A percentile compares a stretch with the other conserved stretches of the same genome.
Evolutionary conservation across 2,329 filamentous ascomycete species (phyloP).

Genomic region (Erysiphe neolycopersici): DNA sequence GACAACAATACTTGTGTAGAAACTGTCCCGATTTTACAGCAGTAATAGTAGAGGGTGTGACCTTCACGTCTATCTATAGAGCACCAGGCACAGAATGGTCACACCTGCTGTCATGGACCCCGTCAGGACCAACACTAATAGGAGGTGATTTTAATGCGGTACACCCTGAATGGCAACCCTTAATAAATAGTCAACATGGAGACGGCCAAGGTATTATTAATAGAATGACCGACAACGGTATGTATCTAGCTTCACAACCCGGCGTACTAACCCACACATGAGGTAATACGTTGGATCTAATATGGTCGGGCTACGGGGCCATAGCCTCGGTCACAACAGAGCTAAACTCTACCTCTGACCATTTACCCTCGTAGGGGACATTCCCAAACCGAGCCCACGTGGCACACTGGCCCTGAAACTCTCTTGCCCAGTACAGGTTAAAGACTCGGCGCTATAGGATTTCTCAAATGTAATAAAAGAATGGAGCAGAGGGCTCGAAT

Average conservation of each 20-base stretch:
- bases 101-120: no score
- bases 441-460: background rate
- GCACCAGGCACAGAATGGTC: background rate
- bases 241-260: background rate
- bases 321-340: background rate
- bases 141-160: no score
- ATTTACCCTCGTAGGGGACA: background rate
- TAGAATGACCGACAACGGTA: background rate
- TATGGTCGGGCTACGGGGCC: no score
- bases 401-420: background rate
- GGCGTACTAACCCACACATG: background rate
- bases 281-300: background rate
- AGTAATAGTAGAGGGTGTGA: background rate
- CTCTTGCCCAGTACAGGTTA: background rate
- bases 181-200: no score
- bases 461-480: background rate
- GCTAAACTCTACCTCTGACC: background rate
- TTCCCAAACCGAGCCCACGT: background rate
- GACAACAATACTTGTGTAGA: background rate
- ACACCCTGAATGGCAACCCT: no score
- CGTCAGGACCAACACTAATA: no score
- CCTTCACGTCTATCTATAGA: background rate
- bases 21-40: background rate
- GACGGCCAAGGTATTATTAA: background rate
- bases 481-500: background rate